Percentiles rank a stretch among this genome's conserved stretches.
Conservation (phyloP, 768 basidiomycete species). For the Boletus rufocinnamomeus region DNA sequence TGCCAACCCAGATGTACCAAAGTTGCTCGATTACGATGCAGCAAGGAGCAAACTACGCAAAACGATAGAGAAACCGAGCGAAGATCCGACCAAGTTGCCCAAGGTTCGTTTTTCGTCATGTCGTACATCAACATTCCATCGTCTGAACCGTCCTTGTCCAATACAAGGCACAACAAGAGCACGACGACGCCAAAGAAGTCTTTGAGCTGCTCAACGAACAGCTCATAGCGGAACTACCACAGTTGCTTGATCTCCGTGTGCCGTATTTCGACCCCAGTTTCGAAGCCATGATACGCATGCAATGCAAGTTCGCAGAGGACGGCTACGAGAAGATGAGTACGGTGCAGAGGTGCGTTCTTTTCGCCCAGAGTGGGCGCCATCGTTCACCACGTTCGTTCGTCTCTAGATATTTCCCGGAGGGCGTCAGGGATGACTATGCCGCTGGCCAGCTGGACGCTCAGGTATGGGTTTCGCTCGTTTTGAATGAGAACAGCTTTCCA, state of each 20-base stretch:
- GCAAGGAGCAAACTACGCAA: constrained; percentile 90
- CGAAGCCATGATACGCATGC: constrained; percentile 98
- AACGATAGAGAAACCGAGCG: constrained; percentile 86
- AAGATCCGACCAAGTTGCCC: constrained; percentile 90
- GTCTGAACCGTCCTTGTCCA: not conserved
- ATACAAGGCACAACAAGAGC: constrained; percentile 82
- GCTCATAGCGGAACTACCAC: constrained; percentile 86
- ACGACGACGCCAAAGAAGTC: constrained; percentile 92
- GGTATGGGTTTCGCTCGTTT: constrained; percentile 40
- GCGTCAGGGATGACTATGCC: constrained; percentile 94
- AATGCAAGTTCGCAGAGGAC: constrained; percentile 96
- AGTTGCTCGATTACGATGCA: constrained; percentile 96
- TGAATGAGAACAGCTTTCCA: not conserved
- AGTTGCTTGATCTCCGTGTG: constrained; percentile 90
- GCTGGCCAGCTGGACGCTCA: constrained; percentile 95
- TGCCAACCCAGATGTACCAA: constrained; percentile 1
- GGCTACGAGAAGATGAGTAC: constrained; percentile 96
- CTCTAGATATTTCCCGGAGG: constrained; percentile 82
- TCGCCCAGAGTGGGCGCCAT: not conserved
- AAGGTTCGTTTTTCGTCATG: constrained; percentile 45
- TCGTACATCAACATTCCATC: not conserved
- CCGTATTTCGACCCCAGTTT: constrained; percentile 99
- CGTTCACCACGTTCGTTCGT: not conserved
- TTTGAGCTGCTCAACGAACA: constrained; percentile 94
- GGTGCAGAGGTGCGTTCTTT: constrained; percentile 69